Percentiles rank a stretch among this genome's conserved stretches.
phyloP scores from a whole-genome alignment of 495 filamentous ascomycete species.

The Xylaria bambusicola region DNA sequence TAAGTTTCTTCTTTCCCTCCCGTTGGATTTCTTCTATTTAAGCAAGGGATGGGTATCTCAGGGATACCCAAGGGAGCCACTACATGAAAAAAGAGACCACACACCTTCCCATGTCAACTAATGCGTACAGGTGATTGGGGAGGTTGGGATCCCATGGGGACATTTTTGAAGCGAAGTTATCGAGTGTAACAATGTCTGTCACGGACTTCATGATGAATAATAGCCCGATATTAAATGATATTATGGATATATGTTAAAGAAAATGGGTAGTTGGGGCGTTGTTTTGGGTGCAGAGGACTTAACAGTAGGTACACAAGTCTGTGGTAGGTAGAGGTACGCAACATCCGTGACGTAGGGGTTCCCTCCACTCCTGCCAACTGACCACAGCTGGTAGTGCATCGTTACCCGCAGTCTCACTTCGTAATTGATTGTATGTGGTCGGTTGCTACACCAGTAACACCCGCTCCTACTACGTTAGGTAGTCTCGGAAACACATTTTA shows the following conservation, averaged over 20 bases:
- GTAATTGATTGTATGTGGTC: too few relatives aligned
- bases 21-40: conserved; percentile 18
- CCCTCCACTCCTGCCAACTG: conserved; percentile 10
- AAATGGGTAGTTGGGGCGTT: background rate
- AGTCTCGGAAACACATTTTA: too few relatives aligned
- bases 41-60: conserved; percentile 1
- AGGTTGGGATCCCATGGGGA: conserved; percentile 45
- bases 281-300: too few relatives aligned
- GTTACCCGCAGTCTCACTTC: too few relatives aligned
- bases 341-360: background rate
- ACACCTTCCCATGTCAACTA: conserved; percentile 80
- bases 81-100: conserved; percentile 12
- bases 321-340: too few relatives aligned
- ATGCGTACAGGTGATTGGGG: conserved; percentile 51
- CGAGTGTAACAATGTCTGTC: conserved; percentile 49
- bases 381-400: background rate
- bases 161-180: conserved; percentile 52
- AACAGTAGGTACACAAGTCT: too few relatives aligned
- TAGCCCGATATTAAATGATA: background rate
- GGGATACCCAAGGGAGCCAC: too few relatives aligned
- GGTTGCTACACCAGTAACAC: too few relatives aligned
- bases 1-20: background rate
- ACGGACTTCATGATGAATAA: conserved; percentile 27
- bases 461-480: too few relatives aligned
- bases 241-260: background rate